A percentile compares a stretch with the other conserved stretches of the same genome.
Conservation (phyloP, 148 eudicot species). For the Rhododendron ovatum region DNA sequence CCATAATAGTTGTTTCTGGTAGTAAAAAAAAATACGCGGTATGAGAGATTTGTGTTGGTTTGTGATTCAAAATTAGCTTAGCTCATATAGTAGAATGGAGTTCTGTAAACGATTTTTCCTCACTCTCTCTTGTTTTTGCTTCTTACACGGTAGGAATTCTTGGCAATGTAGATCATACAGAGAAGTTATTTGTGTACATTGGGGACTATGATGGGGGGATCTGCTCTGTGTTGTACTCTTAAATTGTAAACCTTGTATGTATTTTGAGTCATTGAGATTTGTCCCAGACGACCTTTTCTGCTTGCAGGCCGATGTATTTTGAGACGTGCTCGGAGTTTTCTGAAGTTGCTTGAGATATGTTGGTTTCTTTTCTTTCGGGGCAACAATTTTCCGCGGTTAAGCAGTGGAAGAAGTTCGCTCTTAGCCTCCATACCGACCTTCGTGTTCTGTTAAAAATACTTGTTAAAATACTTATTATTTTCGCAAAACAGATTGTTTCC, state of each 20-base stretch:
- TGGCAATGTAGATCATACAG: conserved; percentile 13
- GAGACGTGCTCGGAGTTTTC: neutral
- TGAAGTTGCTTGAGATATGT: neutral
- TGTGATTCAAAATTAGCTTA: conserved; percentile 10
- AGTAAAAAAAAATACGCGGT: neutral
- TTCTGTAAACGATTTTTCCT: conserved; percentile 1
- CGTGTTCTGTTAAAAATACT: too few relatives aligned
- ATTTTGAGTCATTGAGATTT: conserved; percentile 9
- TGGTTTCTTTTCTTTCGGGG: neutral
- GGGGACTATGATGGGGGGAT: conserved; percentile 5
- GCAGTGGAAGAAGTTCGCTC: neutral
- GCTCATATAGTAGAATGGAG: conserved; percentile 14
- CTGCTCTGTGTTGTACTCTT: conserved; percentile 10
- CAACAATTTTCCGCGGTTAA: neutral
- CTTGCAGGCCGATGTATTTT: neutral
- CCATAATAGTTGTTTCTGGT: neutral
- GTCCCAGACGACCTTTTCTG: neutral
- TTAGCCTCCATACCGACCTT: neutral
- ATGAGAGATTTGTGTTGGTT: neutral
- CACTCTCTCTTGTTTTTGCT: neutral
- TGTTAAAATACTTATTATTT: too few relatives aligned
- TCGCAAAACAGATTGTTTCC: neutral
- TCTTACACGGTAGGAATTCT: conserved; percentile 18
- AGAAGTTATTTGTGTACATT: conserved; percentile 34
- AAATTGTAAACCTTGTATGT: conserved; percentile 15